phyloP scores from a whole-genome alignment of 2,329 filamentous ascomycete genomes.

The Hawksworthiomyces lignivorus region DNA sequence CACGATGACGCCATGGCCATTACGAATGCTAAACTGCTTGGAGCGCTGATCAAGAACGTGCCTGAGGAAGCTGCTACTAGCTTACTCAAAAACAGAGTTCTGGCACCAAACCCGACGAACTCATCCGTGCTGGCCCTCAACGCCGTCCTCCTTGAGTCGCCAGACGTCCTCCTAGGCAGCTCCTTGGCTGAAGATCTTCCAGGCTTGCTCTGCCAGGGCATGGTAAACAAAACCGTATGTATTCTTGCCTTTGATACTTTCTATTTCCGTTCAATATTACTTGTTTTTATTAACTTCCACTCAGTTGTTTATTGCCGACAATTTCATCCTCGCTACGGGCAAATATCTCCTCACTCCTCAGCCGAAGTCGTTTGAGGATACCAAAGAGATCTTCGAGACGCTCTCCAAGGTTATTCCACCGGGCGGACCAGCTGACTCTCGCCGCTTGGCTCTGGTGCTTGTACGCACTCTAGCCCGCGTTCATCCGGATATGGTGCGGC shows the following conservation, averaged over 20 bases:
- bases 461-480: slow-evolving; percentile 76
- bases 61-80: slow-evolving; percentile 58
- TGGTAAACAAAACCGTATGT: slow-evolving; percentile 67
- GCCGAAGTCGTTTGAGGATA: slow-evolving; percentile 64
- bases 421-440: slow-evolving; percentile 71
- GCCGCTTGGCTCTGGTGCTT: slow-evolving; percentile 79
- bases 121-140: slow-evolving; percentile 83
- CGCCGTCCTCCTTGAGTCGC: slow-evolving; percentile 75
- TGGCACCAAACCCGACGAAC: slow-evolving; percentile 66
- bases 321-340: slow-evolving; percentile 79
- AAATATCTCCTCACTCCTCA: slow-evolving; percentile 74
- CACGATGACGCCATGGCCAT: slow-evolving; percentile 72
- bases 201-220: slow-evolving; percentile 70
- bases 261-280: slow-evolving; percentile 11
- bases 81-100: slow-evolving; percentile 63
- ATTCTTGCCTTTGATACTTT: too few relatives aligned
- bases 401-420: slow-evolving; percentile 69
- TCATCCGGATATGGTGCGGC: slow-evolving; percentile 71
- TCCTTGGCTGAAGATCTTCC: slow-evolving; percentile 65
- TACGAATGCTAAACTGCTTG: slow-evolving; percentile 83
- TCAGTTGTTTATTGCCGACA: slow-evolving; percentile 77
- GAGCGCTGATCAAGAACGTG: slow-evolving; percentile 81
- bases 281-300: not conserved
- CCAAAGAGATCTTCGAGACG: slow-evolving; percentile 72
- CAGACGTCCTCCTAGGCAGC: slow-evolving; percentile 58